Evolutionary conservation across 179 eudicot species (phyloP), one percentile per base, ranked within the genome.

Genomic region (Actinidia arguta): DNA sequence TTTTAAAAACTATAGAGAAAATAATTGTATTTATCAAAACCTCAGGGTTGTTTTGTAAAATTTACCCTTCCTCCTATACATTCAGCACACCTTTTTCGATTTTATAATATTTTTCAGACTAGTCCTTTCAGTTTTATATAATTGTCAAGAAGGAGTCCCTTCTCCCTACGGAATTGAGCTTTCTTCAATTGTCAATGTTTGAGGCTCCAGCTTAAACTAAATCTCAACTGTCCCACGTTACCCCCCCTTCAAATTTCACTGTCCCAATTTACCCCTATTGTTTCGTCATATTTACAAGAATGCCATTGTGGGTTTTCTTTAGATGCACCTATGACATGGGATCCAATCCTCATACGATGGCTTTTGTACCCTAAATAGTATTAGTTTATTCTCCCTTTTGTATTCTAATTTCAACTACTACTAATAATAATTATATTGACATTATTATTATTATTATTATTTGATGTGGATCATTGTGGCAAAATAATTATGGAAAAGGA

Each of bases 121-220:
- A 66, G 81, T 63, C 73, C 62, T 79, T 66, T 67, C 2, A 68
- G 22, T 67, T 67, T 25, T 69, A 42, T 44, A 64, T 51, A 66
- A 52, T 42, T 75, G n/a, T 75, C 47, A 27, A 54, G 52, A 66
- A 25, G 75, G 79, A 64, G 72, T 75, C 75, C 84, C 80, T 52
- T 75, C 46, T 56, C 80, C 75, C 8, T 75, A 82, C 84, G 84
- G 79, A 82, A 82, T 77, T 83, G 4, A 5, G 54, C 24, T 58
- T 70, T 22, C 76, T 46, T 56, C 39, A 36, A 79, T 90, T 82
- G 89, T 91, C 91, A 85, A 90, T 83, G 76, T 90, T 88, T 89
- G 86, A 74, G 88, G 83, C 85, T 73, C 75, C 82, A 20, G 58
- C 70, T 84, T 81, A 80, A 87, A 82, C 73, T 80, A 51, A 80